These are phyloP conservation scores for Tephrocybe rancida DNA, from an alignment of 768 basidiomycete genomes.

Conservation along the genomic window DNA sequence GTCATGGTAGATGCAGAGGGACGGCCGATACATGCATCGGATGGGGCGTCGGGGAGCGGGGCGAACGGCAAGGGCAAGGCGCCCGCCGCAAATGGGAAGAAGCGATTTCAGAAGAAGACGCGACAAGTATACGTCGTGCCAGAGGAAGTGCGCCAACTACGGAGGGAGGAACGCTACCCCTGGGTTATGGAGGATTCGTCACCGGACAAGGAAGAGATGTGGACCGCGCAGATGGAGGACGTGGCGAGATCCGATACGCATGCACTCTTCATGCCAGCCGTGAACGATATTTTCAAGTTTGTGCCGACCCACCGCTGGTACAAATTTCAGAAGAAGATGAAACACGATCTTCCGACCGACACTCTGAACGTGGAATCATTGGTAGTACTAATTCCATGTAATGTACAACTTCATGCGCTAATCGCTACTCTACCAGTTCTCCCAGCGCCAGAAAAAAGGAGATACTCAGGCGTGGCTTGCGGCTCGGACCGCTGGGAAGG, in stretches of 20 bases:
- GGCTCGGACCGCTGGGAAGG: constrained; percentile 54
- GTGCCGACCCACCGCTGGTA: constrained; percentile 90
- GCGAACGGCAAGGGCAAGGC: constrained; percentile 45
- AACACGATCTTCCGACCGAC: constrained; percentile 68
- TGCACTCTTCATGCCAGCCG: constrained; percentile 84
- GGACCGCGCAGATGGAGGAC: constrained; percentile 86
- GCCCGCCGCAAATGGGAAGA: constrained; percentile 51
- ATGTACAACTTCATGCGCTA: constrained; percentile 13
- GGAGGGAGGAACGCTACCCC: constrained; percentile 86
- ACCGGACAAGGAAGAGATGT: constrained; percentile 61
- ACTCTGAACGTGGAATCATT: constrained; percentile 70
- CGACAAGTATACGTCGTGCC: constrained; percentile 80
- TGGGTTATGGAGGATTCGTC: constrained; percentile 89
- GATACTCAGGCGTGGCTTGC: constrained; percentile 77
- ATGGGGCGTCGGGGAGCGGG: constrained; percentile 28
- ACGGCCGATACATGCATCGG: constrained; percentile 55
- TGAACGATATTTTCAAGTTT: constrained; percentile 83
- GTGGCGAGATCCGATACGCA: constrained; percentile 68
- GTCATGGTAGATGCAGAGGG: constrained; percentile 86
- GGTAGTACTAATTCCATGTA: constrained; percentile 34
- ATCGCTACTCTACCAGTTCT: constrained; percentile 35
- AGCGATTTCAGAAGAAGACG: constrained; percentile 84
- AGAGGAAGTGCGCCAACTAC: constrained; percentile 74
- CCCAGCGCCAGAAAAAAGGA: constrained; percentile 72
- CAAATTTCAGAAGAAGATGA: constrained; percentile 87